Base-by-base conservation (phyloP, 257 asterid genomes). In the Perilla frutescens region DNA sequence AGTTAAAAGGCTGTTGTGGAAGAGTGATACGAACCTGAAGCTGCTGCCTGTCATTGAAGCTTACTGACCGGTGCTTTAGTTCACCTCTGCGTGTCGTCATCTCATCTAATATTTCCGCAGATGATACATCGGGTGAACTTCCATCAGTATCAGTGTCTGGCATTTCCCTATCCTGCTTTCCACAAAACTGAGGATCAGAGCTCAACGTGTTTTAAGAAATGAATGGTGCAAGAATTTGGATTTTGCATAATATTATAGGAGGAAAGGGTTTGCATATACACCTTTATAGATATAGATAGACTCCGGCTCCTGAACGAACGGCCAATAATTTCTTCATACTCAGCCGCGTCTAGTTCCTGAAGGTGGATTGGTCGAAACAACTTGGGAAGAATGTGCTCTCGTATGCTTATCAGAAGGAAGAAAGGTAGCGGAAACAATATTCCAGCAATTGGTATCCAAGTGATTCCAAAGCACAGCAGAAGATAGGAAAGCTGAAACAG, bases 361-460 rank as follows among this genome's bases (percentile, higher is more conserved):
- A 93, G 97, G 81, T 87, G 76, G 12, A 77, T 70, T 1, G 73
- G 77, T 0, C 93, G 92, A 60, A 93, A 87, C 44, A 87, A 4
- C 85, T 81, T 89, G 7, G 98, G 98, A 15, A 93, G 96, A 37
- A 88, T 1, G 71, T 91, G 96, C 76, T 89, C 90, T 77, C 98
- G 84, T 70, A 93, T 81, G 70, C 80, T 70, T 71, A 91, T 85
- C 71, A 91, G 84, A 67, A 91, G 69, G 89, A 91, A 93, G 81
- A 91, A 91, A 0, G 91, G 97, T 5, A 93, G 58, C 2, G 98
- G 98, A 73, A 93, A 93, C 77, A 93, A 58, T 49, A 93, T 87
- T 68, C 97, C 98, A 61, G 96, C 97, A 32, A 93, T 77, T 0
- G 98, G 98, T 66, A 93, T 93, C 98, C 98, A 91, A 63, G 98